Conservation (phyloP, 331 rosid genomes). For the Quercus lobata region DNA sequence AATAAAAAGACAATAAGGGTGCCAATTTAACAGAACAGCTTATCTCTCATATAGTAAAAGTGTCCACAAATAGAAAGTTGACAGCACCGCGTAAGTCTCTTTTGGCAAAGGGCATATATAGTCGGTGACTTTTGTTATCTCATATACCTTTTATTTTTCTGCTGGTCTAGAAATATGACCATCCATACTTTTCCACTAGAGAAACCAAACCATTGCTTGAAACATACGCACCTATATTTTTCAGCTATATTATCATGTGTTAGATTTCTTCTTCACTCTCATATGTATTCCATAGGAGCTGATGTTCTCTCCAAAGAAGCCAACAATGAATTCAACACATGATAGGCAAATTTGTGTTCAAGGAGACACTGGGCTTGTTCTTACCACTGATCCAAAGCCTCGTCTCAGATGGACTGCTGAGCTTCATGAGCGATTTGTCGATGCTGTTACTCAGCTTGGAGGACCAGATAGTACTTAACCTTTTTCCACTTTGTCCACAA, state of each 20-base stretch:
- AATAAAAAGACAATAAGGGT: neutral
- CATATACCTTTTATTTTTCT: neutral
- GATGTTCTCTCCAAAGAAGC: neutral
- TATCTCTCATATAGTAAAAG: neutral
- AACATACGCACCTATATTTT: neutral
- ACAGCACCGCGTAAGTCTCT: neutral
- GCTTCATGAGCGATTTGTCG: conserved; percentile 63
- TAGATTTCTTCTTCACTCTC: neutral
- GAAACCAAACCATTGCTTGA: neutral
- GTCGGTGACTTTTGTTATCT: neutral
- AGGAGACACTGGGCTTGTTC: neutral
- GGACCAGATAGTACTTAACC: conserved; percentile 50
- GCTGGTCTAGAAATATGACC: neutral
- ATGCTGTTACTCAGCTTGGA: conserved; percentile 61
- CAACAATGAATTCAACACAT: neutral
- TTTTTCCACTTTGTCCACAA: neutral
- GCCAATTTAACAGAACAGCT: neutral
- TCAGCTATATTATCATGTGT: neutral
- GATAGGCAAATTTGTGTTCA: neutral
- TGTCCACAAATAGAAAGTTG: neutral
- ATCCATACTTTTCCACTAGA: neutral
- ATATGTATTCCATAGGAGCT: neutral
- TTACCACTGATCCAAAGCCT: conserved; percentile 42
- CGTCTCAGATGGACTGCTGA: conserved; percentile 62
- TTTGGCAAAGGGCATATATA: neutral